Evolutionary conservation across 306 rosid species (phyloP), one percentile per base, ranked within the genome.

Genomic region (Argentina anserina): DNA sequence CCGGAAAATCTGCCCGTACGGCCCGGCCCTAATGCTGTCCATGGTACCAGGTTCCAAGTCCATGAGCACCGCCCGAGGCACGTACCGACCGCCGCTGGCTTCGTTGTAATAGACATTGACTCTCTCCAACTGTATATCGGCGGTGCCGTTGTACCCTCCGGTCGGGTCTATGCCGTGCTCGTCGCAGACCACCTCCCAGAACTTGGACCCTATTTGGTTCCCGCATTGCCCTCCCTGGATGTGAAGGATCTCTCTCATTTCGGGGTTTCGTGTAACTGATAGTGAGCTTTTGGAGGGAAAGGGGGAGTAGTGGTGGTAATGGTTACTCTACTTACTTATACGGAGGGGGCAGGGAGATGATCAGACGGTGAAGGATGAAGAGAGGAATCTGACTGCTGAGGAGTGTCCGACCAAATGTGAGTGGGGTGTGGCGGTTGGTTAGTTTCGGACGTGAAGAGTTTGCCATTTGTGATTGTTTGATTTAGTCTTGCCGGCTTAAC

Each of bases 1-100:
- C 18, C 96, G 78, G 76, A 90, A 90, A 73, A 87, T 86, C 88
- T 82, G 89, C 17, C 96, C 92, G 1, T 87, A 86, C 2, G 88
- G 90, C 0, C 92, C 89, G 0, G 87, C 74, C 11, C 92, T 81
- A 67, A 83, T 59, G 9, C 88, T 78, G 3, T 87, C 96, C 90
- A 90, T 90, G 73, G 96, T 90, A 20, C 96, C 96, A 0, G 96
- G 96, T 40, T 90, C 96, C 15, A 90, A 90, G 78, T 90, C 96
- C 92, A 90, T 87, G 4, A 87, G 80, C 82, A 90, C 96, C 18
- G 90, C 96, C 9, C 96, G 66, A 1, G 96, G 96, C 76, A 90
- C 96, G 14, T 84, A 90, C 10, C 96, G 81, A 3, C 90, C 85
- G 3, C 82, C 83, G 26, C 79, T 84, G 6, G 82, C 90, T 52